phyloP scores from a whole-genome alignment of 176 grass and related monocot genomes.

The Aegilops sharonensis region DNA sequence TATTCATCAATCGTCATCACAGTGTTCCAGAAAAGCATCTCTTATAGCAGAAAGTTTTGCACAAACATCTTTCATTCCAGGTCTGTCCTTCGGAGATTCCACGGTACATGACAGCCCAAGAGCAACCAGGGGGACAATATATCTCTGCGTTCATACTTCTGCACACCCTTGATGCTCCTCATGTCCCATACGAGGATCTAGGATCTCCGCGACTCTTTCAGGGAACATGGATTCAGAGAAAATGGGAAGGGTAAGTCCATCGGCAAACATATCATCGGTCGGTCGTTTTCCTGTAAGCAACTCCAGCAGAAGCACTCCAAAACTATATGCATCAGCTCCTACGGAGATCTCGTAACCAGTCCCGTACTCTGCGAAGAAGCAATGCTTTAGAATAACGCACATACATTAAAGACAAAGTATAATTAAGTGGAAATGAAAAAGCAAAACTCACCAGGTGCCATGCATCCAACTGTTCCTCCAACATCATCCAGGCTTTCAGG shows the following conservation, averaged over 20 bases:
- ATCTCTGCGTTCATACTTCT: not conserved
- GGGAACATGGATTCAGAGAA: slow-evolving; percentile 15
- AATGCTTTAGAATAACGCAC: not conserved
- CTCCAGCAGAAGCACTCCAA: too few species aligned
- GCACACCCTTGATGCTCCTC: not conserved
- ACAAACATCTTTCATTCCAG: slow-evolving; percentile 33
- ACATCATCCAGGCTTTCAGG: not conserved
- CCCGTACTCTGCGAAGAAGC: too few species aligned
- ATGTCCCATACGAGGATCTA: slow-evolving; percentile 19
- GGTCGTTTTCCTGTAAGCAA: slow-evolving; percentile 6
- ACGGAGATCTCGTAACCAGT: too few species aligned
- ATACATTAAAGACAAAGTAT: not conserved
- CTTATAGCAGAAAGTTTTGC: slow-evolving; percentile 13
- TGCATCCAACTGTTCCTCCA: slow-evolving; percentile 25
- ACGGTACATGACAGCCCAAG: slow-evolving; percentile 30
- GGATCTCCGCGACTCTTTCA: slow-evolving; percentile 1
- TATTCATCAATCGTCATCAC: not conserved
- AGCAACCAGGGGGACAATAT: not conserved
- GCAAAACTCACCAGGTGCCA: slow-evolving; percentile 8
- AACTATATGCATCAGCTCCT: too few species aligned
- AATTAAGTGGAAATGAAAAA: not conserved
- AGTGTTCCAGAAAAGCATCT: not conserved
- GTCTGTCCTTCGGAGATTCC: slow-evolving; percentile 23
- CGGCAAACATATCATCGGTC: not conserved
- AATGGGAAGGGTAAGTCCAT: slow-evolving; percentile 22